phyloP scores from a whole-genome alignment of 2,329 filamentous ascomycete genomes.

The Fusarium irregulare region DNA sequence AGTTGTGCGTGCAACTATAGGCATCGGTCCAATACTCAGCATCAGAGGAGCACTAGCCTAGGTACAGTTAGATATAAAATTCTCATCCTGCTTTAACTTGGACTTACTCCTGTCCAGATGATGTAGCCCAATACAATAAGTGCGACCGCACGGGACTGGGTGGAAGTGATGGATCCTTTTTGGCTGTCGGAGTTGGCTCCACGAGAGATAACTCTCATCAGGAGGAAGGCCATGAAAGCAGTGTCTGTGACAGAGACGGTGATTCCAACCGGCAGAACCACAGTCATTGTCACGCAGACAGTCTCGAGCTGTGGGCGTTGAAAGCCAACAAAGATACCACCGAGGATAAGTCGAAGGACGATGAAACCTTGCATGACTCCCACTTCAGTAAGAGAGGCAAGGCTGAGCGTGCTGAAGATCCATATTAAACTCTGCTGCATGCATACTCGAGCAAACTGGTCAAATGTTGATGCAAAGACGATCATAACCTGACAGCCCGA shows the following conservation, averaged over 20 bases:
- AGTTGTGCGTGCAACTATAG: constrained; percentile 60
- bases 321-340: constrained; percentile 65
- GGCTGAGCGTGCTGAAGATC: constrained; percentile 57
- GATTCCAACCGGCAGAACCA: constrained; percentile 58
- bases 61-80: constrained; percentile 6
- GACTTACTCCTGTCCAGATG: constrained; percentile 66
- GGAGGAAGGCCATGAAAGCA: constrained; percentile 57
- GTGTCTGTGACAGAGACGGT: constrained; percentile 59
- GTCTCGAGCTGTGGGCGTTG: constrained; percentile 63
- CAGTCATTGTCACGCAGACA: constrained; percentile 63
- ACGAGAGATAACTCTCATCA: constrained; percentile 55
- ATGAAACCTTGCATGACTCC: constrained; percentile 61
- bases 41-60: constrained; percentile 65
- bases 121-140: constrained; percentile 57
- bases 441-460: constrained; percentile 66
- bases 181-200: constrained; percentile 50
- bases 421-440: constrained; percentile 67
- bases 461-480: constrained; percentile 65
- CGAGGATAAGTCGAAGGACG: constrained; percentile 62
- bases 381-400: constrained; percentile 50
- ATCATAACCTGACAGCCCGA: constrained; percentile 64
- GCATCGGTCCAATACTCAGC: constrained; percentile 58
- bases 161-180: constrained; percentile 42
- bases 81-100: background rate
- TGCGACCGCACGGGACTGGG: constrained; percentile 56